Evolutionary conservation across 2,329 filamentous ascomycete species (phyloP).

Genomic region (Colletotrichum tropicicola): DNA sequence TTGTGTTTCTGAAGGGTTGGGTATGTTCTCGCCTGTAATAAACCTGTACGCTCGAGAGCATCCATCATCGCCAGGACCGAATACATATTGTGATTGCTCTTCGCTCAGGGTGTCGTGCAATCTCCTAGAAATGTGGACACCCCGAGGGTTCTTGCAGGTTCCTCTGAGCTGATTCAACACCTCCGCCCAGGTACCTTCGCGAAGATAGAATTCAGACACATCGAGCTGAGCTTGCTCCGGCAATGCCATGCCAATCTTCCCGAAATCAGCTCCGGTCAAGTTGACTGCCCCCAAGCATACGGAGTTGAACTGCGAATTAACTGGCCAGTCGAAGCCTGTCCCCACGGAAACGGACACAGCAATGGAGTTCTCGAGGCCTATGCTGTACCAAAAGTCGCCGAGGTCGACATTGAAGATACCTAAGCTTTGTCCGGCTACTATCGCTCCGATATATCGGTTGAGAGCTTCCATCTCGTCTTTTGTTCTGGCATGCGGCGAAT

Average conservation of each 20-base stretch:
- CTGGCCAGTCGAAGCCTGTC: neutral
- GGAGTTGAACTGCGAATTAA: neutral
- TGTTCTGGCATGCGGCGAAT: neutral
- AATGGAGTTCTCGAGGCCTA: neutral
- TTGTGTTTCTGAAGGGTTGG: neutral
- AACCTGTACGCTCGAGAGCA: neutral
- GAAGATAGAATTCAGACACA: neutral
- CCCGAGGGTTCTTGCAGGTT: neutral
- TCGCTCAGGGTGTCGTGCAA: neutral
- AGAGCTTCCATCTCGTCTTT: neutral
- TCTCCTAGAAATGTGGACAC: neutral
- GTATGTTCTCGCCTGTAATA: neutral
- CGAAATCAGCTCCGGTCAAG: neutral
- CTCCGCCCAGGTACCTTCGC: neutral
- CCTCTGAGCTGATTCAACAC: neutral
- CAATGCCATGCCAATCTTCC: neutral
- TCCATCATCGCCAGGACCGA: neutral
- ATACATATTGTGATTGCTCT: neutral
- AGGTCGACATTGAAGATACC: neutral
- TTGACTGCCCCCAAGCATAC: neutral
- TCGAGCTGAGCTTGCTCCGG: neutral
- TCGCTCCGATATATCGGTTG: neutral
- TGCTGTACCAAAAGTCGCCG: neutral
- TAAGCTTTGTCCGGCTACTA: neutral
- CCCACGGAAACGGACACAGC: neutral